phyloP scores from a whole-genome alignment of 2,329 filamentous ascomycete species.

The Phialophora macrospora region DNA sequence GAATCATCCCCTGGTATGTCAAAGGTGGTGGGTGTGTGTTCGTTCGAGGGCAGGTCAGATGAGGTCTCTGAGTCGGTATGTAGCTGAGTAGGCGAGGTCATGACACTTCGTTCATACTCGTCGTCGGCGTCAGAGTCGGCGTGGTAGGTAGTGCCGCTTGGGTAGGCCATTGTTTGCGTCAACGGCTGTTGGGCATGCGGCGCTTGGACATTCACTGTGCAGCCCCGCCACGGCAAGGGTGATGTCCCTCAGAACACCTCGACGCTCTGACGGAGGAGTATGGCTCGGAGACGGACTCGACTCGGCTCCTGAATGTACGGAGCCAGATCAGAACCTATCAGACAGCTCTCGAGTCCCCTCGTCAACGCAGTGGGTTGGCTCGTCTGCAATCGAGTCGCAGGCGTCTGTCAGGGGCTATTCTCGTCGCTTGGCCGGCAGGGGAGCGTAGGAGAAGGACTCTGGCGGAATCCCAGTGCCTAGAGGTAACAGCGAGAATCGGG shows the following conservation, averaged over 20 bases:
- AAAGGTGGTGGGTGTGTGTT: constrained; percentile 68
- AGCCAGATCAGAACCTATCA: neutral
- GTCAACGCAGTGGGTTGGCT: neutral
- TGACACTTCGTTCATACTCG: constrained; percentile 66
- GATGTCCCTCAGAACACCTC: constrained; percentile 2
- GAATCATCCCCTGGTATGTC: constrained; percentile 58
- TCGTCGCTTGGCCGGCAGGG: neutral
- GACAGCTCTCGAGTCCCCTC: neutral
- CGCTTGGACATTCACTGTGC: constrained; percentile 21
- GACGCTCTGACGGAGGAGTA: neutral
- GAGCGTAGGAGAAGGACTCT: neutral
- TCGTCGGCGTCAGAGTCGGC: constrained; percentile 69
- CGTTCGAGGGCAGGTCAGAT: constrained; percentile 62
- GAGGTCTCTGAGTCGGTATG: constrained; percentile 63
- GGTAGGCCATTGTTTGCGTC: constrained; percentile 48
- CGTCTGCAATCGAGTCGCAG: neutral
- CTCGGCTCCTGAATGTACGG: neutral
- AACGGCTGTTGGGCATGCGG: constrained; percentile 21
- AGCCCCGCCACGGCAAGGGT: constrained; percentile 20
- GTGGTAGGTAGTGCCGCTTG: constrained; percentile 56
- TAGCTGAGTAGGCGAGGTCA: constrained; percentile 60
- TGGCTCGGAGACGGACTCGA: neutral
- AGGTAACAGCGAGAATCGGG: neutral
- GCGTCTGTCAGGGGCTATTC: neutral
- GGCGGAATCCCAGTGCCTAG: no score